Conservation (phyloP, 2,329 filamentous ascomycete species). For the Sporothrix dimorphospora region DNA sequence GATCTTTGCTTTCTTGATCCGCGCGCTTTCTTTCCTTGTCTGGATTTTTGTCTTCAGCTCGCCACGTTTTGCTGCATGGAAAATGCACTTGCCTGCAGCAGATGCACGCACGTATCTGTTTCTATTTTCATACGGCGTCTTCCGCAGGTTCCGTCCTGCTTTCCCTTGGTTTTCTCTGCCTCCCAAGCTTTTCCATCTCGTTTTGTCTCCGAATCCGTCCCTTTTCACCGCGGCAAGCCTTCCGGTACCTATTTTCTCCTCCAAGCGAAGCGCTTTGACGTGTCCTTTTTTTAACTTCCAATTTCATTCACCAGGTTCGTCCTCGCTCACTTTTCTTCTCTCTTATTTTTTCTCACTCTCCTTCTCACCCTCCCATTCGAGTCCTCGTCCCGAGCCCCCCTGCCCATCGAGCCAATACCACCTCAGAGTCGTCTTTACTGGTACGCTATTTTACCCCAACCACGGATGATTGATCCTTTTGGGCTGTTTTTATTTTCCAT, state of each 20-base stretch:
- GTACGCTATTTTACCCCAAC: constrained; percentile 12
- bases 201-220: not conserved
- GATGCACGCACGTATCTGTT: not conserved
- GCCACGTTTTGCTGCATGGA: constrained; percentile 1
- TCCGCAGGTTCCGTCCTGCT: not conserved
- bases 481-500: not conserved
- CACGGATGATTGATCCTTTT: constrained; percentile 16
- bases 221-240: not conserved
- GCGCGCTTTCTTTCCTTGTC: not conserved
- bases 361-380: not conserved
- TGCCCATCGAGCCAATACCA: not conserved
- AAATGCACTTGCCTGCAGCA: not conserved
- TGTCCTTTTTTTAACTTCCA: constrained; percentile 8
- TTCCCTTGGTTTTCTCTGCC: not conserved
- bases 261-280: constrained; percentile 15
- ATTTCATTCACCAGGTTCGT: constrained; percentile 1
- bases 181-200: not conserved
- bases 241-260: not conserved
- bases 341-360: not conserved
- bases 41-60: not conserved
- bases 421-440: not conserved
- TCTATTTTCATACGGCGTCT: not conserved
- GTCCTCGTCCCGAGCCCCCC: not conserved
- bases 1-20: too few relatives aligned
- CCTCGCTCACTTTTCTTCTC: too few relatives aligned